Percentiles rank a stretch among this genome's conserved stretches.
Conservation (phyloP, 441 rosid genomes). For the Adansonia gregorii region DNA sequence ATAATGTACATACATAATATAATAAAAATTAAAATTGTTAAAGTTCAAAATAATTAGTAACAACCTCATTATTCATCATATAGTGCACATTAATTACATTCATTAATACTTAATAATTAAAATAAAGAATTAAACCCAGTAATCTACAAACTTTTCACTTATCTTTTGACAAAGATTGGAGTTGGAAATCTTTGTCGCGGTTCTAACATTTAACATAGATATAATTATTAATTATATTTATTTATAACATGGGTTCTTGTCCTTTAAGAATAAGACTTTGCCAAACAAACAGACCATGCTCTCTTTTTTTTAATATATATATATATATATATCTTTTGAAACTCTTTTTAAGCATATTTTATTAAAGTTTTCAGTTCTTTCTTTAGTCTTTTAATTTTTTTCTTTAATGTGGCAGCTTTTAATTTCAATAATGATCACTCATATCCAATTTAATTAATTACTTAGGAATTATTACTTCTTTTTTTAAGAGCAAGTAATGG, state of each 20-base stretch:
- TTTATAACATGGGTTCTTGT: slow-evolving; percentile 3
- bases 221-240: neutral
- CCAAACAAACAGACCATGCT: slow-evolving; percentile 18
- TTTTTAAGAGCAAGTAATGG: slow-evolving; percentile 38
- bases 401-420: slow-evolving; percentile 17
- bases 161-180: slow-evolving; percentile 14
- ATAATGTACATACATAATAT: neutral
- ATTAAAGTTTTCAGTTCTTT: slow-evolving; percentile 5
- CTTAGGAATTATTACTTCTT: slow-evolving; percentile 37
- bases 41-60: neutral
- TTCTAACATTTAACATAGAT: slow-evolving; percentile 20
- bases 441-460: slow-evolving; percentile 14
- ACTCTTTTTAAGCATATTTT: neutral
- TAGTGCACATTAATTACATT: neutral
- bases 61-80: neutral
- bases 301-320: neutral
- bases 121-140: neutral
- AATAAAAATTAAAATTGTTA: neutral
- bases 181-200: slow-evolving; percentile 25
- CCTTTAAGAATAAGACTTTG: slow-evolving; percentile 16
- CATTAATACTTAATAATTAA: neutral
- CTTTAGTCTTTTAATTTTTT: neutral
- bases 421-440: slow-evolving; percentile 26
- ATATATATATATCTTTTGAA: neutral
- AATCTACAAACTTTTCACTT: neutral